phyloP scores from a whole-genome alignment of 768 basidiomycete genomes.

The Russula abietina region DNA sequence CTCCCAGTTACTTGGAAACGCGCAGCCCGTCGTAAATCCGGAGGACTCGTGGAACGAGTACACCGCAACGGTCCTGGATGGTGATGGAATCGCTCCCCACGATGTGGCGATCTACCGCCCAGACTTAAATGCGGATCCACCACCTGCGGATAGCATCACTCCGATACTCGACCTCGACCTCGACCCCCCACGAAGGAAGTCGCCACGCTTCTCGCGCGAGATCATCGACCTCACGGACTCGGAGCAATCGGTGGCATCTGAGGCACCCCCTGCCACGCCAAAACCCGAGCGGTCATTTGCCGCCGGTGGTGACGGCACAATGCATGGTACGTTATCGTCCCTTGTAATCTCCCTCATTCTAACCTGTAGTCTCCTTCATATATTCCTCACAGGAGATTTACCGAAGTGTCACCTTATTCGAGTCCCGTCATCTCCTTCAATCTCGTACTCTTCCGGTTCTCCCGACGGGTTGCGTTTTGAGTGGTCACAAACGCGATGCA shows the following conservation, averaged over 20 bases:
- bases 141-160: conserved; percentile 18
- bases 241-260: conserved; percentile 38
- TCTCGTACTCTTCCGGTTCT: conserved; percentile 41
- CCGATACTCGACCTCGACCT: conserved; percentile 27
- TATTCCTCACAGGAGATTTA: conserved; percentile 7
- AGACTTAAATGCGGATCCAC: conserved; percentile 10
- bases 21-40: conserved; percentile 2
- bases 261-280: conserved; percentile 47
- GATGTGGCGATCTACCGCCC: conserved; percentile 17
- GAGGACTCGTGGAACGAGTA: conserved; percentile 10
- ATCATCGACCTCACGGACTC: conserved; percentile 41
- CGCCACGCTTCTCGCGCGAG: conserved; percentile 7
- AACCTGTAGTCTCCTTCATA: not conserved
- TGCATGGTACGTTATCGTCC: conserved; percentile 11
- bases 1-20: conserved; percentile 15
- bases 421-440: conserved; percentile 23
- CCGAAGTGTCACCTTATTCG: conserved; percentile 19
- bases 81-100: conserved; percentile 14
- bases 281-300: conserved; percentile 35
- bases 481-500: conserved; percentile 29
- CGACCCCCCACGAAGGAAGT: conserved; percentile 18
- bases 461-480: conserved; percentile 31
- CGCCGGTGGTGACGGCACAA: conserved; percentile 30
- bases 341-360: not conserved
- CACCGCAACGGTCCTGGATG: conserved; percentile 15